Percentiles rank a stretch among this genome's conserved stretches.
phyloP scores from a whole-genome alignment of 768 basidiomycete genomes.

The Leccinum subgranulosum region DNA sequence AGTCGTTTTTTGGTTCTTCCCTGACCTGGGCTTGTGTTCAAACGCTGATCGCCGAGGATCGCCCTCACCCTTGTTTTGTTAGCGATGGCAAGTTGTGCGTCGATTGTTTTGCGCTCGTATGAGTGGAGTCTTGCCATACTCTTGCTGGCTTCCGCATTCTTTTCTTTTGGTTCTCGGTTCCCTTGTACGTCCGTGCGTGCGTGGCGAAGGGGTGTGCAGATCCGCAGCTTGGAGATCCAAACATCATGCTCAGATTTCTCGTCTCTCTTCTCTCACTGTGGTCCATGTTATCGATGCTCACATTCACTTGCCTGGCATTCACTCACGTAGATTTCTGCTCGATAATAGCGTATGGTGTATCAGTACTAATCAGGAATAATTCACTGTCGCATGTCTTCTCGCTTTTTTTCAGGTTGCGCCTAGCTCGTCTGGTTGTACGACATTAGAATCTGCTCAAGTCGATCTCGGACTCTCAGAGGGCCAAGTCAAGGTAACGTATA shows the following conservation, averaged over 20 bases:
- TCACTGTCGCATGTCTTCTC: background rate
- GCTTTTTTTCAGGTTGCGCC: background rate
- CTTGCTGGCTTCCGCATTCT: background rate
- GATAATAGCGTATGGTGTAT: slow-evolving; percentile 15
- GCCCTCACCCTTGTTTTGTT: background rate
- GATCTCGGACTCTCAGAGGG: no score
- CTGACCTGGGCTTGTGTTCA: background rate
- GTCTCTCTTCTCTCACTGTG: background rate
- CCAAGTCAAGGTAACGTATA: background rate
- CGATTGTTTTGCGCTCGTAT: slow-evolving; percentile 30
- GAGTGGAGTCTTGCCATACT: background rate
- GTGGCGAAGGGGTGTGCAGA: background rate
- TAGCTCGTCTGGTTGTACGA: no score
- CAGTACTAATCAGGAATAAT: slow-evolving; percentile 3
- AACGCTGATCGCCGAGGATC: slow-evolving; percentile 7
- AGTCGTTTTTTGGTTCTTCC: slow-evolving; percentile 6
- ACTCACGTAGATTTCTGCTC: slow-evolving; percentile 4
- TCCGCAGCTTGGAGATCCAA: background rate
- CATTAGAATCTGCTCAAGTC: no score
- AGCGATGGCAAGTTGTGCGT: slow-evolving; percentile 32
- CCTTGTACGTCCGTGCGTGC: background rate
- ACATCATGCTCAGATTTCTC: background rate
- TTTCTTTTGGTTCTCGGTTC: no score
- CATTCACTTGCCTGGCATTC: slow-evolving; percentile 1
- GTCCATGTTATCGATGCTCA: slow-evolving; percentile 5